Base-by-base conservation (phyloP, 1,284 basidiomycete genomes). In the Ganoderma lucidum region DNA sequence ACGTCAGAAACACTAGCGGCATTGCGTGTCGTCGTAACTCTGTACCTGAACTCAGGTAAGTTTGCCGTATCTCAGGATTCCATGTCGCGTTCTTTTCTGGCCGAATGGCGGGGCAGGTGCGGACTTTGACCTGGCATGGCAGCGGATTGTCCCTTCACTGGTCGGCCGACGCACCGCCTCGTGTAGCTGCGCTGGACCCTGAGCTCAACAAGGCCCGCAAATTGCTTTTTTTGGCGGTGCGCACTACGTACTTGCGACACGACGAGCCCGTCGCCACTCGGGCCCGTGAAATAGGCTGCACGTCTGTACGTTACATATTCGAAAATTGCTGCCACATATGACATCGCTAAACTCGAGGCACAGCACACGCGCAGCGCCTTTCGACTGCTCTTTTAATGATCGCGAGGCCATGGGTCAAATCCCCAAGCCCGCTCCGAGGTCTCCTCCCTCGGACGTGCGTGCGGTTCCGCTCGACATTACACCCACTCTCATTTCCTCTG, bases 271-370 rank as follows among this genome's bases (percentile, higher is more conserved):
- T n/a, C 48, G n/a, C 48, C n/a, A 19, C 30, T 28, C 48, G 48
- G 48, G 4, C 10, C 48, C 30, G 30, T 19, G 30, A 30, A 17
- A 35, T 0, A 9, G 30, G 30, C 53, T 32, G 30, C 17, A 56
- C 53, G 30, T 56, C 53, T 56, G 53, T 56, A 56, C 28, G 32
- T 35, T 32, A n/a, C n/a, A n/a, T n/a, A 56, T 56, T 56, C 53
- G 30, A 56, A 56, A 56, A 32, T 56, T 35, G 5, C 53, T 56
- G 48, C 53, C 53, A 35, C 30, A 56, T 56, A 56, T 56, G 53
- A 8, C 53, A 56, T 32, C 53, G 53, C 53, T 56, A 56, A 56
- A 56, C 30, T 15, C 53, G 3, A 17, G 30, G 32, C 30, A 35
- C 17, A 35, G 53, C 53, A 17, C 53, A 6, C 19, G 15, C 32